Conservation (phyloP, 768 basidiomycete species). For the Rhodosporidiobolus sp. region DNA sequence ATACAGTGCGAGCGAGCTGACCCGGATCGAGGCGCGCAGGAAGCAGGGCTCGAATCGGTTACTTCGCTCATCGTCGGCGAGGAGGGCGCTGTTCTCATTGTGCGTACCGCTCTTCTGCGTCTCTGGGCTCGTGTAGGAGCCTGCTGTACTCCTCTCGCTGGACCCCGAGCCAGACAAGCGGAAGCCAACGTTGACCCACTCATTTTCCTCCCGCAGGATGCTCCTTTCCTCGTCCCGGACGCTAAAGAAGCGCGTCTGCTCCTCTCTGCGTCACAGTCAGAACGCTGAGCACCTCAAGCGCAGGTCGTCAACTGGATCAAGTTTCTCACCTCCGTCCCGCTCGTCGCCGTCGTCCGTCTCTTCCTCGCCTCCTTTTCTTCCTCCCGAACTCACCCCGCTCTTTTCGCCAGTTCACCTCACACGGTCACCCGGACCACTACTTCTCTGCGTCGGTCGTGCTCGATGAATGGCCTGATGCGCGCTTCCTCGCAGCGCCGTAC, state of each 20-base stretch:
- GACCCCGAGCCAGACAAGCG: too few relatives aligned
- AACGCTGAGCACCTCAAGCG: too few relatives aligned
- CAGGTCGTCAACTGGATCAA: constrained; percentile 1
- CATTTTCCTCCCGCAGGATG: background rate
- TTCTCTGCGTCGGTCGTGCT: constrained; percentile 2
- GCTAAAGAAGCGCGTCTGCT: background rate
- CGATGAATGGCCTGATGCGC: background rate
- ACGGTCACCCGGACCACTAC: constrained; percentile 1
- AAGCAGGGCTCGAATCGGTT: background rate
- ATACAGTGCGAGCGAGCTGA: too few relatives aligned
- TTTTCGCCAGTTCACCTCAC: too few relatives aligned
- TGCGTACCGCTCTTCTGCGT: background rate
- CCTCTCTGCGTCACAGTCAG: background rate
- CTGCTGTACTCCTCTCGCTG: too few relatives aligned
- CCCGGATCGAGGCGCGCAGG: background rate
- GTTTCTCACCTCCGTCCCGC: background rate
- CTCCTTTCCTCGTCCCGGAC: constrained; percentile 14
- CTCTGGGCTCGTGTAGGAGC: too few relatives aligned
- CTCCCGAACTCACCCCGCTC: background rate
- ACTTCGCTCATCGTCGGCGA: constrained; percentile 11
- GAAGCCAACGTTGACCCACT: background rate
- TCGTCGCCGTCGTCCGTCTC: background rate
- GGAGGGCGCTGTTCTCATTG: constrained; percentile 1
- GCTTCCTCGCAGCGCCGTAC: constrained; percentile 6
- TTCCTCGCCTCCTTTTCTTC: background rate